Evolutionary conservation across 441 rosid genomes (phyloP), one percentile per base, ranked within the genome.

Genomic region (Viola pubescens): DNA sequence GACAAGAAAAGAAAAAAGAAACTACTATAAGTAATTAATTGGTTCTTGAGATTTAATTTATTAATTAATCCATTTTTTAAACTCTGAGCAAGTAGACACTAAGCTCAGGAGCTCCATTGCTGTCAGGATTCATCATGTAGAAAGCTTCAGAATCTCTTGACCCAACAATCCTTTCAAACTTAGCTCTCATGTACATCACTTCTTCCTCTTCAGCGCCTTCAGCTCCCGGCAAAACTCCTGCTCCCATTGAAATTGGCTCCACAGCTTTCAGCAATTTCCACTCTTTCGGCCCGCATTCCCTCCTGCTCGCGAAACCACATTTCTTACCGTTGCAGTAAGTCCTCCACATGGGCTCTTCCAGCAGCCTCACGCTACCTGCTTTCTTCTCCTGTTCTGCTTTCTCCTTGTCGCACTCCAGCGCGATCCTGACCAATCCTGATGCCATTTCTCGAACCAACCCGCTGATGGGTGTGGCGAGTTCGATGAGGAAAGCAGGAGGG

Each of bases 51-150:
- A 55, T 66, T 53, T 67, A 43, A 9, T 43, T 58, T 64, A 56
- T 64, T 45, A 34, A 63, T 9, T 37, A 19, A 50, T 5, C 4
- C 2, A 49, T 4, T 26, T 16, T 13, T 81, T 41, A 89, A 72
- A 82, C 79, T 81, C 99, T 86, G 63, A 94, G 95, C 53, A 94
- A 70, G 60, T 94, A 94, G 75, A 94, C 75, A 70, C 97, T 94
- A 9, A 94, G 97, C 77, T 94, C 97, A 65, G 97, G 95, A 74
- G 97, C 75, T 66, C 99, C 99, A 70, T 88, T 86, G 67, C 94
- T 80, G 50, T 94, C 99, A 56, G 97, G 97, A 77, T 94, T 94
- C 96, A 88, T 94, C 99, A 94, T 94, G 55, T 94, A 94, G 72
- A 90, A 94, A 54, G 99, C 99, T 54, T 94, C 97, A 0, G 97